Evolutionary conservation across 2,329 filamentous ascomycete genomes (phyloP), one percentile per base, ranked within the genome.

Genomic region (Helotiales sp.): DNA sequence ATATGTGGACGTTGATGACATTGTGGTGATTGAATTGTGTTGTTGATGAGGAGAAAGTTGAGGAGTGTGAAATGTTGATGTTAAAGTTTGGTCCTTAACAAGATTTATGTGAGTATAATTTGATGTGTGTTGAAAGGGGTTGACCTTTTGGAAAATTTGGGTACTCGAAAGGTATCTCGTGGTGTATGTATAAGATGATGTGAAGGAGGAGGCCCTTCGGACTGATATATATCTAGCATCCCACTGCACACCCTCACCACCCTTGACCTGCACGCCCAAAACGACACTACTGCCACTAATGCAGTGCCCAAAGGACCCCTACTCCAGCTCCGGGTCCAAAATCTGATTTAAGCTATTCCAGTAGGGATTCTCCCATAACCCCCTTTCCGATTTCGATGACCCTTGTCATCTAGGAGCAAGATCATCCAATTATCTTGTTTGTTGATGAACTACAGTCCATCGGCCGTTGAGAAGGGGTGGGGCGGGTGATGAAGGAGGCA

Each of bases 1-100:
- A 33, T 55, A 54, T 33, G 54, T 19, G 24, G 47, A 46, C 48
- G 50, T 19, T 38, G 56, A 33, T 46, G 59, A 55, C 60, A 59
- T 59, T 17, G n/a, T 46, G 53, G 30, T 24, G 40, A 40, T 25
- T 3, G 10, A 2, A 15, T 2, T 17, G 4, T 36, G 19, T 25
- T 24, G 10, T 3, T 13, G 7, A 22, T 36, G 3, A 51, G 17
- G n/a, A 36, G 27, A 27, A 24, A 29, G 24, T 7, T 38, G 27
- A 25, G 33, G 31, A 12, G 5, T 6, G 31, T n/a, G n/a, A n/a
- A n/a, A n/a, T n/a, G n/a, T n/a, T n/a, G n/a, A n/a, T n/a, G n/a
- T n/a, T n/a, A n/a, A n/a, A n/a, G n/a, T n/a, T n/a, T n/a, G n/a
- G n/a, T n/a, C n/a, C n/a, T n/a, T n/a, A n/a, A n/a, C n/a, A 36